These are phyloP conservation scores for Anisodus tanguticus DNA, from an alignment of 257 asterid species.

Conservation along the genomic window DNA sequence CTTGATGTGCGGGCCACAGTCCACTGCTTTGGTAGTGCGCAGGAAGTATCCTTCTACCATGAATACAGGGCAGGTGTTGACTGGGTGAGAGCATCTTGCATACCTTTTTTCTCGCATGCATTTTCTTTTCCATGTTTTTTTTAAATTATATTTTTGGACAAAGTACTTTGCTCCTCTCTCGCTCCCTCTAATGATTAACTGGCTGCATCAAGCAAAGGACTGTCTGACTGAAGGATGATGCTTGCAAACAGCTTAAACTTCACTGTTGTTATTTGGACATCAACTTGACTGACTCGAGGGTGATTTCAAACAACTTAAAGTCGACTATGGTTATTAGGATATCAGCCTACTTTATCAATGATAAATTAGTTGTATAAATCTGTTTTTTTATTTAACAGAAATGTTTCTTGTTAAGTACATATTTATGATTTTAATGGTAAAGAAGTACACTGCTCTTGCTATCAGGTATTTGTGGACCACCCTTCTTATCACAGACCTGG, in stretches of 20 bases:
- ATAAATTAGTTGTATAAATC: neutral
- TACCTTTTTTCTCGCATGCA: neutral
- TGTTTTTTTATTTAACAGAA: neutral
- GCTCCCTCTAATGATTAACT: neutral
- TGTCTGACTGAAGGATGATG: neutral
- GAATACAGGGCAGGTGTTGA: conserved; percentile 95
- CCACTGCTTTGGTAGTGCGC: conserved; percentile 72
- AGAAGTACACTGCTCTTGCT: conserved; percentile 27
- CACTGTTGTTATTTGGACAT: neutral
- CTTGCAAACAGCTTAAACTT: neutral
- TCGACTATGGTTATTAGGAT: neutral
- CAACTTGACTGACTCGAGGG: neutral
- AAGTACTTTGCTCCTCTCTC: no score
- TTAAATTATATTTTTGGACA: no score
- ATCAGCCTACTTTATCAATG: conserved; percentile 3
- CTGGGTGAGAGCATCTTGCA: conserved; percentile 63
- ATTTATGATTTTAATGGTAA: conserved; percentile 25
- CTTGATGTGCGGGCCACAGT: conserved; percentile 50
- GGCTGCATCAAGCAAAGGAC: neutral
- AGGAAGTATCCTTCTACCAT: conserved; percentile 83
- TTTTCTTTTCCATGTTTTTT: neutral
- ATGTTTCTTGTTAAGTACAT: conserved; percentile 15
- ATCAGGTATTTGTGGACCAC: conserved; percentile 89
- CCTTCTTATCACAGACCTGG: conserved; percentile 90
- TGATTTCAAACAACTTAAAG: conserved; percentile 19